Conservation (phyloP, 129 eudicot species). For the Escallonia rubra region DNA sequence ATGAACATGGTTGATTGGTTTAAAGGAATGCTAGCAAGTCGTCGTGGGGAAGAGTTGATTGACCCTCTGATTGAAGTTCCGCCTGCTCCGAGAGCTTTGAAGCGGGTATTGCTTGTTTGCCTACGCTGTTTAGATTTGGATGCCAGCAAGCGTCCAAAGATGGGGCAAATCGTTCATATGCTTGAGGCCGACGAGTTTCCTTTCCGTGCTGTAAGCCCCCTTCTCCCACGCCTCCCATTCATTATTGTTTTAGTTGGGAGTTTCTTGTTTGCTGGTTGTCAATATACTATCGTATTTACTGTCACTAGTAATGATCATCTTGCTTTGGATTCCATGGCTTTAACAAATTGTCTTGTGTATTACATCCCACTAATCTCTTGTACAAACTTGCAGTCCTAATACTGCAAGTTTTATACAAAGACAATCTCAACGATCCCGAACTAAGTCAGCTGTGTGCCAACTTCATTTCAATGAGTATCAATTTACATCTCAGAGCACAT, state of each 20-base stretch:
- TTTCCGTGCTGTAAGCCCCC: constrained; percentile 52
- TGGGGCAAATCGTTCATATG: constrained; percentile 97
- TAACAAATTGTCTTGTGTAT: background rate
- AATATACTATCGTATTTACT: background rate
- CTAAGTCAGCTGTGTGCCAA: no score
- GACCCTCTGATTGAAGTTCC: constrained; percentile 59
- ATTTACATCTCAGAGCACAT: no score
- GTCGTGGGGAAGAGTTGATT: constrained; percentile 77
- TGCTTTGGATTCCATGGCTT: no score
- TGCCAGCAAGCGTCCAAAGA: constrained; percentile 79
- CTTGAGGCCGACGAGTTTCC: constrained; percentile 90
- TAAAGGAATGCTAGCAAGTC: constrained; percentile 87
- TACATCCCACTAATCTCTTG: background rate
- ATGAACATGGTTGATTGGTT: constrained; percentile 99
- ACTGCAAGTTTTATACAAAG: no score
- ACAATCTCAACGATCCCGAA: no score
- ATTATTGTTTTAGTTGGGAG: background rate
- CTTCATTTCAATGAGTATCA: no score
- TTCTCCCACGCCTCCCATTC: background rate
- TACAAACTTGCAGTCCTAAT: background rate
- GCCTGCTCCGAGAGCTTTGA: constrained; percentile 83
- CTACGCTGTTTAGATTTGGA: constrained; percentile 96
- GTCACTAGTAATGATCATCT: background rate
- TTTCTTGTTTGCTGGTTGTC: background rate
- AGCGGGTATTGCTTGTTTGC: constrained; percentile 82